Evolutionary conservation across 371 early-diverging fungal genomes (phyloP).

Genomic region (Apophysomyces variabilis): DNA sequence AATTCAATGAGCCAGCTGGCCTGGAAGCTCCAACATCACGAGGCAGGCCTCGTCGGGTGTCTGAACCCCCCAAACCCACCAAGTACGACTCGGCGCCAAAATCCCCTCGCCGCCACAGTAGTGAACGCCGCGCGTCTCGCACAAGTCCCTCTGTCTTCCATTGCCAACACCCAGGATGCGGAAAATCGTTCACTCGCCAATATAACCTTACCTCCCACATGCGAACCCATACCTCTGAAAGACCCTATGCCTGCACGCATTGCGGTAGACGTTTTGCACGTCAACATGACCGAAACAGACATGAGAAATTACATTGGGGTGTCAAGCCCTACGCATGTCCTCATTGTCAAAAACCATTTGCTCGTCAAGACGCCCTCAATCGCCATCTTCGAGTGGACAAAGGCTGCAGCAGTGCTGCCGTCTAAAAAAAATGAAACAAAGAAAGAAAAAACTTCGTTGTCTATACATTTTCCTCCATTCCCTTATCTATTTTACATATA

Average conservation of each 20-base stretch:
- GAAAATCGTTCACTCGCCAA: slow-evolving; percentile 67
- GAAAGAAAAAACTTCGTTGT: background rate
- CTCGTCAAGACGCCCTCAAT: slow-evolving; percentile 69
- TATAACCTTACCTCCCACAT: slow-evolving; percentile 78
- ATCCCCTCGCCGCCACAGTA: slow-evolving; percentile 23
- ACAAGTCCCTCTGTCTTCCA: slow-evolving; percentile 8
- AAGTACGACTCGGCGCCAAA: slow-evolving; percentile 10
- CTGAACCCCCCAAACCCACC: slow-evolving; percentile 26
- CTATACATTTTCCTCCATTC: background rate
- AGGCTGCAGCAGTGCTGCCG: slow-evolving; percentile 39
- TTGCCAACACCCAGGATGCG: slow-evolving; percentile 58
- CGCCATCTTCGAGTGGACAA: slow-evolving; percentile 68
- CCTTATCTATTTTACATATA: background rate
- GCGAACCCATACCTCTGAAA: slow-evolving; percentile 65
- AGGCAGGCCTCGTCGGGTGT: slow-evolving; percentile 27
- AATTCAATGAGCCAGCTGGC: slow-evolving; percentile 11
- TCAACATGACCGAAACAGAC: slow-evolving; percentile 59
- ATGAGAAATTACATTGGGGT: slow-evolving; percentile 55
- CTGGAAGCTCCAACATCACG: background rate
- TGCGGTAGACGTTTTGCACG: slow-evolving; percentile 52
- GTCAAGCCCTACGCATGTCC: slow-evolving; percentile 55
- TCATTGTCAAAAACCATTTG: slow-evolving; percentile 51
- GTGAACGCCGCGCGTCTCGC: slow-evolving; percentile 16
- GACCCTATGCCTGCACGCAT: slow-evolving; percentile 46
- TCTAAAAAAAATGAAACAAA: background rate